phyloP scores from a whole-genome alignment of 805 yeast genomes.

The Geotrichum ghanense region DNA sequence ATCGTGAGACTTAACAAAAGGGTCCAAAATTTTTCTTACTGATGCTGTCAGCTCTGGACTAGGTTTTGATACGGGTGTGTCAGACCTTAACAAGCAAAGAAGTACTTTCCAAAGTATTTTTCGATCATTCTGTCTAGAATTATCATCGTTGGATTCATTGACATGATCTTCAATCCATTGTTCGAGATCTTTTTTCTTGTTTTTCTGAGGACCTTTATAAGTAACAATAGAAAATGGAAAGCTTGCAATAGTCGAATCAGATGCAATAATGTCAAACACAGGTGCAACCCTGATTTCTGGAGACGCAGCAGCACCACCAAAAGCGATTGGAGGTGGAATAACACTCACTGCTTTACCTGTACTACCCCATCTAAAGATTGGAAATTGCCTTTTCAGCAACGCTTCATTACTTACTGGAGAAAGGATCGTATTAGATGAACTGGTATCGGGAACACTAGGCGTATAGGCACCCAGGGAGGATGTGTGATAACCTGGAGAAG shows the following conservation, averaged over 20 bases:
- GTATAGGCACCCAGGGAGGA: constrained; percentile 1
- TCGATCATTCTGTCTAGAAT: constrained; percentile 20
- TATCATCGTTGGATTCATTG: constrained; percentile 12
- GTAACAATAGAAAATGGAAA: constrained; percentile 63
- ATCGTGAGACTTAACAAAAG: constrained; percentile 10
- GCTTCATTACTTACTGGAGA: constrained; percentile 28
- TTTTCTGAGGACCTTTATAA: constrained; percentile 32
- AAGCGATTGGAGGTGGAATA: constrained; percentile 31
- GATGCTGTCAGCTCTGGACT: constrained; percentile 15
- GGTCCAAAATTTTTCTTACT: constrained; percentile 17
- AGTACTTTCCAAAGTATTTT: constrained; percentile 26
- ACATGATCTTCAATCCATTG: constrained; percentile 46
- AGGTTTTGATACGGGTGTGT: constrained; percentile 22
- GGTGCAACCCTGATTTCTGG: constrained; percentile 21
- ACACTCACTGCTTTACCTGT: constrained; percentile 35
- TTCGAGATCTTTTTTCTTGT: constrained; percentile 55
- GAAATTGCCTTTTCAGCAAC: constrained; percentile 53
- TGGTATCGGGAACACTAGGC: constrained; percentile 2
- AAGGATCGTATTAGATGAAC: not conserved
- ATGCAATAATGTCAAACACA: constrained; percentile 20
- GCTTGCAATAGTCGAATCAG: constrained; percentile 23
- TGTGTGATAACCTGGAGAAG: not conserved
- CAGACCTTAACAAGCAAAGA: constrained; percentile 23
- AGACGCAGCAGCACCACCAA: constrained; percentile 24
- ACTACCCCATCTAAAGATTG: constrained; percentile 58